Evolutionary conservation across 305 asterid species (phyloP).

Genomic region (Euphrasia arctica): DNA sequence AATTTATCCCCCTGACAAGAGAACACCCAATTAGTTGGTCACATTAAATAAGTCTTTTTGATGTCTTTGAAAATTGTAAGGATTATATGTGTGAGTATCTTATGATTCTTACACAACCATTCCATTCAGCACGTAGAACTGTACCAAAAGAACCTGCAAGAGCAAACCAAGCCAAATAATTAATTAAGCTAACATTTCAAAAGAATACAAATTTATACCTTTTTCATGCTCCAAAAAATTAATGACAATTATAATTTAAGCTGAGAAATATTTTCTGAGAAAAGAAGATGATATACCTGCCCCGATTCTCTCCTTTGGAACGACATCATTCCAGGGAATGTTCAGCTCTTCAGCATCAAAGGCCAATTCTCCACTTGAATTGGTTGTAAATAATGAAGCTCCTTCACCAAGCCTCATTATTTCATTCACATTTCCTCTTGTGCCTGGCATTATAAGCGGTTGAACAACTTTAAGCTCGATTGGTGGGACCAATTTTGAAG

Average conservation of each 20-base stretch:
- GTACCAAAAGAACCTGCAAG: constrained; percentile 95
- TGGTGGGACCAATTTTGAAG: constrained; percentile 41
- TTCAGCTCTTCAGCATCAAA: constrained; percentile 76
- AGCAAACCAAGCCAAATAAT: constrained; percentile 19
- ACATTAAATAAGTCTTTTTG: constrained; percentile 17
- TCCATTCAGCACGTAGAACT: constrained; percentile 99
- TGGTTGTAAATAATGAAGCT: constrained; percentile 46
- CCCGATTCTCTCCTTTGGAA: constrained; percentile 80
- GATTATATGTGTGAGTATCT: constrained; percentile 30
- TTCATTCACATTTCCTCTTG: constrained; percentile 38
- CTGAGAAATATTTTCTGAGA: constrained; percentile 21
- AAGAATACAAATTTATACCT: constrained; percentile 19
- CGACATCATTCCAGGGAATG: constrained; percentile 96
- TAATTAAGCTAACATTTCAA: not conserved
- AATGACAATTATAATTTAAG: constrained; percentile 3
- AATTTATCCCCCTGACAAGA: not conserved
- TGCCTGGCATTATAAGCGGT: constrained; percentile 36
- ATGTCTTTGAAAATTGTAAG: constrained; percentile 25
- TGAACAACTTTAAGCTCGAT: constrained; percentile 43
- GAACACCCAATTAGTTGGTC: constrained; percentile 10
- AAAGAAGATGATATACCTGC: constrained; percentile 58
- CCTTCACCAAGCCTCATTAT: constrained; percentile 46
- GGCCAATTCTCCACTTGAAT: constrained; percentile 36
- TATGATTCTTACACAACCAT: constrained; percentile 88
- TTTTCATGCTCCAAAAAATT: constrained; percentile 13